A percentile compares a stretch with the other conserved stretches of the same genome.
These are phyloP conservation scores for Bromus sterilis DNA, from an alignment of 176 grass and related monocot species.

Conservation along the genomic window DNA sequence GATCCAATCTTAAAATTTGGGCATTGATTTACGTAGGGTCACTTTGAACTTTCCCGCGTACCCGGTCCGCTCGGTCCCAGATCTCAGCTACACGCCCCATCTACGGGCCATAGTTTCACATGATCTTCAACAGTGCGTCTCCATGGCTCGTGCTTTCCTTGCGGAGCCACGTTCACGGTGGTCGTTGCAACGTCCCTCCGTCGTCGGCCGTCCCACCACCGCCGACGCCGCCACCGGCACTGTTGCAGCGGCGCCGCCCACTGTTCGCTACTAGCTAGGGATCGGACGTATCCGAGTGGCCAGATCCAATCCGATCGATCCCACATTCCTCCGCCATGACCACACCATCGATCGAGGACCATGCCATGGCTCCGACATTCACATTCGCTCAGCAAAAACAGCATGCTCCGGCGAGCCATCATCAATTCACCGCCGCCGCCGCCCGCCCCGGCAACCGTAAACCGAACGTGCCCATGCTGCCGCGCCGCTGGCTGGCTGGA, in stretches of 20 bases:
- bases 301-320: background rate
- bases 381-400: too few species aligned
- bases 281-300: too few species aligned
- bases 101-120: background rate
- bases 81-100: background rate
- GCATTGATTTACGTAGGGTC: background rate
- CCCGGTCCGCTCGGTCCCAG: background rate
- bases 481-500: too few species aligned
- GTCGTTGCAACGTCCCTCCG: too few species aligned
- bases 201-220: too few species aligned
- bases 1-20: too few species aligned
- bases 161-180: background rate
- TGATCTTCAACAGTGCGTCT: background rate
- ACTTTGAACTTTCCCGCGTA: background rate
- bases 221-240: background rate
- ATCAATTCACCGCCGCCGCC: background rate
- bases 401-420: background rate
- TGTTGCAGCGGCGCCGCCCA: background rate
- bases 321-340: background rate
- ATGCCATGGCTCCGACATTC: background rate
- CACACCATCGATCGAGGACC: background rate
- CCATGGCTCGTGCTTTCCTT: background rate
- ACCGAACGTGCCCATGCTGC: too few species aligned
- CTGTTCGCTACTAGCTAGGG: too few species aligned
- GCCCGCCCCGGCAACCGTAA: background rate